Evolutionary conservation across 371 early-diverging fungal genomes (phyloP), one percentile per base, ranked within the genome.

Genomic region (Syncephalastrum monosporum): DNA sequence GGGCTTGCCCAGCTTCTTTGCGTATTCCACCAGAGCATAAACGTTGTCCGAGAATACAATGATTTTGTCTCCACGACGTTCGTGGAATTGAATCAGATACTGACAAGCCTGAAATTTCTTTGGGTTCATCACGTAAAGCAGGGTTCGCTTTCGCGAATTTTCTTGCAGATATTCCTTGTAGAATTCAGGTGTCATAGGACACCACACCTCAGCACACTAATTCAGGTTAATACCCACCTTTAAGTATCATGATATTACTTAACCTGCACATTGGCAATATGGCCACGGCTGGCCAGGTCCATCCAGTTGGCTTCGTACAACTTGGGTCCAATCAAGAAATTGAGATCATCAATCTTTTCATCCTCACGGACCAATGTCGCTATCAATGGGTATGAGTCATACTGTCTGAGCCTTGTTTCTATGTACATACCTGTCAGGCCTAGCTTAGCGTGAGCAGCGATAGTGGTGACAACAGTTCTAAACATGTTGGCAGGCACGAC

Each of bases 251-350:
- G 21, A 16, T 43, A 2, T 41, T 33, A 33, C 38, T 33, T 46
- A 61, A 70, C 71, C 67, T 96, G 92, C 6, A 99, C 99, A 43
- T 89, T 95, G 21, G 99, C 99, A 77, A 99, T 99, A 69, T 99
- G 99, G 19, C 99, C 99, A 63, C 92, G 87, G 38, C 85, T 88
- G 43, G 99, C 95, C 52, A 99, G 75, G 71, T 99, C 99, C 91
- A 99, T 93, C 99, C 99, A 99, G 71, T 99, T 99, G 27, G 99
- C 99, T 77, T 99, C 99, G 74, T 97, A 99, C 27, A 99, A 79
- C 75, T 99, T 99, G 27, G 99, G 99, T 6, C 99, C 99, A 68
- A 99, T 99, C 66, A 99, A 80, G 69, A 97, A 99, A 78, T 99
- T 99, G 55, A 99, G 78, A 70, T 99, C 97, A 64, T 90, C 93